A percentile compares a stretch with the other conserved stretches of the same genome.
Conservation (phyloP, 2,329 filamentous ascomycete genomes). For the Paraconiothyrium brasiliense region DNA sequence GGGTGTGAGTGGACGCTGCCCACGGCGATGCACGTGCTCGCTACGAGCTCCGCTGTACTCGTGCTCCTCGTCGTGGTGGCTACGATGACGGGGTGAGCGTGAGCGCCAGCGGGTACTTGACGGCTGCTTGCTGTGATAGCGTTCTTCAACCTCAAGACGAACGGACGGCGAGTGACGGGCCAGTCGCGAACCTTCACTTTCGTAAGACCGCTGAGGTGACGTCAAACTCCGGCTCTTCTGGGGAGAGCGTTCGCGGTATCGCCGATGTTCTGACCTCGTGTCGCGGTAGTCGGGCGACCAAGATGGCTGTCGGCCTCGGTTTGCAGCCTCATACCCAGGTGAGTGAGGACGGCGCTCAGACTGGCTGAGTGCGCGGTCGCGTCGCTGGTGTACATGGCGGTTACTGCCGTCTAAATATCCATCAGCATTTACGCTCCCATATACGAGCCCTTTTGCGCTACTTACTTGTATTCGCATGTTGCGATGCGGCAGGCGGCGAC, state of each 20-base stretch:
- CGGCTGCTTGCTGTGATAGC: not conserved
- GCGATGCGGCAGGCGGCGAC: not conserved
- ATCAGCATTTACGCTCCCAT: not conserved
- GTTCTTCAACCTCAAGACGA: not conserved
- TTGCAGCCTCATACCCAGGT: not conserved
- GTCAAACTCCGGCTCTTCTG: not conserved
- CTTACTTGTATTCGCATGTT: not conserved
- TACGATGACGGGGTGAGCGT: not conserved
- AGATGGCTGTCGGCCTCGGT: not conserved
- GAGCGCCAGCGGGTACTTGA: not conserved
- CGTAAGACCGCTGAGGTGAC: not conserved
- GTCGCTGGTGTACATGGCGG: not conserved
- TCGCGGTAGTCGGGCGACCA: not conserved
- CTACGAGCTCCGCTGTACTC: not conserved
- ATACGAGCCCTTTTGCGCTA: not conserved
- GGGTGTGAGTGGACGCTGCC: slow-evolving; percentile 8
- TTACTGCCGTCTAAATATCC: not conserved
- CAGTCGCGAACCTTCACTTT: not conserved
- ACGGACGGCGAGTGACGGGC: not conserved
- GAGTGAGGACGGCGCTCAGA: not conserved
- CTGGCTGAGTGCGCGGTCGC: not conserved
- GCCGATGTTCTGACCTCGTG: not conserved
- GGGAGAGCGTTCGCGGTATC: slow-evolving; percentile 7
- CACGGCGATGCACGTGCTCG: not conserved
- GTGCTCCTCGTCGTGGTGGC: not conserved